These are phyloP conservation scores for Climacium dendroides DNA, from an alignment of 225 moss, liverwort and hornwort genomes.

Conservation along the genomic window DNA sequence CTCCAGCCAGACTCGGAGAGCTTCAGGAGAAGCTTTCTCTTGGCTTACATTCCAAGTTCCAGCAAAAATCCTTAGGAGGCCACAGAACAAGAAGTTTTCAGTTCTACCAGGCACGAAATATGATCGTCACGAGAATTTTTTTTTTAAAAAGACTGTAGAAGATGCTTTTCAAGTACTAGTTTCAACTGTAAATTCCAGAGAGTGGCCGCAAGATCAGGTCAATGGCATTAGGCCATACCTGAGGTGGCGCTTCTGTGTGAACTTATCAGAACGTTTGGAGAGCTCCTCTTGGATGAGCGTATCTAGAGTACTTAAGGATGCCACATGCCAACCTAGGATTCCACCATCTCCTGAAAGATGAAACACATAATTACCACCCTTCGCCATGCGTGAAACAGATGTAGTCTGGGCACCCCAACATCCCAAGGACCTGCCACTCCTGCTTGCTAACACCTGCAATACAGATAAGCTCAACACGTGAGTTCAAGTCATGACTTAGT, in stretches of 20 bases:
- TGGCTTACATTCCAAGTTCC: slow-evolving; percentile 95
- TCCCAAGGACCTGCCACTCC: slow-evolving; percentile 29
- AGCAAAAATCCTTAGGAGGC: slow-evolving; percentile 44
- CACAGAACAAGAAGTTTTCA: not conserved
- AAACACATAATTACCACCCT: slow-evolving; percentile 64
- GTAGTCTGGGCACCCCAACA: slow-evolving; percentile 67
- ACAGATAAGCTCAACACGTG: not conserved
- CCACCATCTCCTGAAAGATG: slow-evolving; percentile 74
- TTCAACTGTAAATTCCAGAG: not conserved
- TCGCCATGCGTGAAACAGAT: slow-evolving; percentile 57
- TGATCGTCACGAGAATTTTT: not conserved
- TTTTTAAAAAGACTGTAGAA: not conserved
- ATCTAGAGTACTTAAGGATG: slow-evolving; percentile 51
- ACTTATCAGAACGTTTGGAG: slow-evolving; percentile 48
- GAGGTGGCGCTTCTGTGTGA: slow-evolving; percentile 54
- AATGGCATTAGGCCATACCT: slow-evolving; percentile 2
- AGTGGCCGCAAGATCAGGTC: not conserved
- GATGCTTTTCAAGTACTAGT: not conserved
- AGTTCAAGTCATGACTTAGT: not conserved
- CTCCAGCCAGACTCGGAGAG: slow-evolving; percentile 64
- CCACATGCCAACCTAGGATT: slow-evolving; percentile 85
- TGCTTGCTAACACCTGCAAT: slow-evolving; percentile 37
- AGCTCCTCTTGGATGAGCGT: slow-evolving; percentile 41
- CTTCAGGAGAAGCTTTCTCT: slow-evolving; percentile 55
- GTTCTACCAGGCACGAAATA: not conserved